phyloP scores from a whole-genome alignment of 768 basidiomycete species.

The Leucocoprinus leucothites region DNA sequence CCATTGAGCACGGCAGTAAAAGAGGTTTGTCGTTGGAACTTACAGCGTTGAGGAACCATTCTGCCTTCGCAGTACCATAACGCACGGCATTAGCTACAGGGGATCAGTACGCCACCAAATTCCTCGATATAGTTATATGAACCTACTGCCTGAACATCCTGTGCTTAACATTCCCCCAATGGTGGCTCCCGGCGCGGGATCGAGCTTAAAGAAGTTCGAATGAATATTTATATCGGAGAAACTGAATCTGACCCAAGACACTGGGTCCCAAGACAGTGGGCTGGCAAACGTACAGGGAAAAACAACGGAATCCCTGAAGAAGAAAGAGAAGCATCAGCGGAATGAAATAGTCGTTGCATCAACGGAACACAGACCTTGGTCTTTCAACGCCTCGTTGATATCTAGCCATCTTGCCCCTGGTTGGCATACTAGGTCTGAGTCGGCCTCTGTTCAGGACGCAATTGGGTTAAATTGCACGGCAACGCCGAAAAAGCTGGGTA shows the following conservation, averaged over 20 bases:
- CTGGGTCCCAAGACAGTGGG: neutral
- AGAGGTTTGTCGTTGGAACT: too few species aligned
- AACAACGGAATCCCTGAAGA: conserved; percentile 68
- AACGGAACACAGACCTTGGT: conserved; percentile 42
- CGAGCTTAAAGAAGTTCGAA: conserved; percentile 44
- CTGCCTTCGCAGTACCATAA: conserved; percentile 86
- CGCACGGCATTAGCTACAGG: conserved; percentile 69
- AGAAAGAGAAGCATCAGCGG: neutral
- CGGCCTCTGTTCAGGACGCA: conserved; percentile 42
- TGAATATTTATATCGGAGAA: neutral
- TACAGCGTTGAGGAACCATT: conserved; percentile 89
- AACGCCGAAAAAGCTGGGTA: conserved; percentile 23
- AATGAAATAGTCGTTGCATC: neutral
- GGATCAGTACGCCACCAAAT: neutral
- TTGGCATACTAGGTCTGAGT: conserved; percentile 74
- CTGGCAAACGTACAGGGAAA: conserved; percentile 60
- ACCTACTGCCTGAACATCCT: conserved; percentile 77
- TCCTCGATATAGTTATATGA: neutral
- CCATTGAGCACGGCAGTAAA: too few species aligned
- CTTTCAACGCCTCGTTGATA: conserved; percentile 62
- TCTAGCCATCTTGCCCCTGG: conserved; percentile 71
- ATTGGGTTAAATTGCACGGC: neutral
- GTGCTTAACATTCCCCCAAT: conserved; percentile 87
- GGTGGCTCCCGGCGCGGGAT: conserved; percentile 76
- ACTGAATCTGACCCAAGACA: neutral